phyloP scores from a whole-genome alignment of 345 rosid genomes.

The Salix dunnii region DNA sequence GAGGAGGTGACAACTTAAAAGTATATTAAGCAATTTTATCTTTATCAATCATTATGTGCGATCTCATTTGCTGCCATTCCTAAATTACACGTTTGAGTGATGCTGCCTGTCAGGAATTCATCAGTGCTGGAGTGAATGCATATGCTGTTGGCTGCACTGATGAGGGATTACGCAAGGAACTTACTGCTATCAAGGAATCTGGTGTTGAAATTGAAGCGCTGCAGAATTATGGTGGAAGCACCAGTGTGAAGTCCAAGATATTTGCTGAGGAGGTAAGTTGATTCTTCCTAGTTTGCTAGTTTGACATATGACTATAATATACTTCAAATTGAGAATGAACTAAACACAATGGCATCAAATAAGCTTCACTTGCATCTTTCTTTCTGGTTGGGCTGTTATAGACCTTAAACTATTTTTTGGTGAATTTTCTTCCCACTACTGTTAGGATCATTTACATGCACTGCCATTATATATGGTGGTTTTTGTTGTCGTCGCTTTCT shows the following conservation, averaged over 20 bases:
- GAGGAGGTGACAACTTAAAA: constrained; percentile 89
- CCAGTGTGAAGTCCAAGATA: constrained; percentile 63
- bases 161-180: constrained; percentile 73
- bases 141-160: constrained; percentile 83
- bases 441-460: not conserved
- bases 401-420: not conserved
- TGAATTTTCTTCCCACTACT: not conserved
- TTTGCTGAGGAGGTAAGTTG: constrained; percentile 52
- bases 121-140: constrained; percentile 82
- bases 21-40: constrained; percentile 44
- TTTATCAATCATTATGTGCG: constrained; percentile 10
- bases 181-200: constrained; percentile 58
- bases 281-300: not conserved
- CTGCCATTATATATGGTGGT: not conserved
- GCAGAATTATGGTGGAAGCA: constrained; percentile 61
- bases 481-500: not conserved
- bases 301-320: not conserved
- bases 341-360: not conserved
- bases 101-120: constrained; percentile 63
- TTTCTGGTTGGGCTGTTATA: not conserved
- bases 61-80: constrained; percentile 10
- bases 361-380: not conserved
- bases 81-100: constrained; percentile 12
- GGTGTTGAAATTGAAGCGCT: constrained; percentile 57
- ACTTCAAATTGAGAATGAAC: not conserved